Evolutionary conservation across 2,329 filamentous ascomycete species (phyloP).

Genomic region (Ophiobolus disseminans): DNA sequence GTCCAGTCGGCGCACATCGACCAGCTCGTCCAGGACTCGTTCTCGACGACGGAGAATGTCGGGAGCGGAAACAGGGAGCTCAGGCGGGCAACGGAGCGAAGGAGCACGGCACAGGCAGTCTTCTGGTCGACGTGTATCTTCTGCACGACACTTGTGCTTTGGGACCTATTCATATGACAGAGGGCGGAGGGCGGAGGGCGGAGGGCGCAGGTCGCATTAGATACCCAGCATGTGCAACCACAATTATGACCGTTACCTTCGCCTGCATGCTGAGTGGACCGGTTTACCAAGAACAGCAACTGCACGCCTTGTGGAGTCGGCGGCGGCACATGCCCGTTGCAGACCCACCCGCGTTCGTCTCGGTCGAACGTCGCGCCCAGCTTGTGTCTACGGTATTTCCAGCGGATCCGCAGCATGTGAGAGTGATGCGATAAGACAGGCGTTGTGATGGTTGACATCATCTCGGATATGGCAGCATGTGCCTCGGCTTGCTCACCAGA

Average conservation of each 20-base stretch:
- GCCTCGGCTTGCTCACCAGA: slow-evolving; percentile 35
- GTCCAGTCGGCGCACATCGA: slow-evolving; percentile 89
- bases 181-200: background rate
- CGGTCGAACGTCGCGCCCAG: slow-evolving; percentile 4
- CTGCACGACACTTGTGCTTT: slow-evolving; percentile 55
- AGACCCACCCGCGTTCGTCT: slow-evolving; percentile 23
- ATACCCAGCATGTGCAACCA: slow-evolving; percentile 18
- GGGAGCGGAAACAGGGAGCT: slow-evolving; percentile 87
- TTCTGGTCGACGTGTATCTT: slow-evolving; percentile 57
- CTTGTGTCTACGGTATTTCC: background rate
- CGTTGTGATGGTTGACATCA: slow-evolving; percentile 27
- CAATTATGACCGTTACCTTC: slow-evolving; percentile 12
- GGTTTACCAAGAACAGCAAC: slow-evolving; percentile 26
- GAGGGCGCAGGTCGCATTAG: background rate
- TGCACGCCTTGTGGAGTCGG: slow-evolving; percentile 21
- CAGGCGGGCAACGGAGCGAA: slow-evolving; percentile 73
- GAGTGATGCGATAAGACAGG: slow-evolving; percentile 7
- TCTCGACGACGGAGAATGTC: slow-evolving; percentile 83
- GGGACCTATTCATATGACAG: slow-evolving; percentile 57
- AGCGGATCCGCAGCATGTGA: slow-evolving; percentile 29
- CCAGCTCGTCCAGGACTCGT: slow-evolving; percentile 83
- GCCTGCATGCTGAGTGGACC: slow-evolving; percentile 17
- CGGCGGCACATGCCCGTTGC: slow-evolving; percentile 15
- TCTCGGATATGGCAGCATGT: slow-evolving; percentile 17
- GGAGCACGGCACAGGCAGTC: slow-evolving; percentile 58